phyloP scores from a whole-genome alignment of 2,329 filamentous ascomycete species.

The Ophiostoma triangulosporum region DNA sequence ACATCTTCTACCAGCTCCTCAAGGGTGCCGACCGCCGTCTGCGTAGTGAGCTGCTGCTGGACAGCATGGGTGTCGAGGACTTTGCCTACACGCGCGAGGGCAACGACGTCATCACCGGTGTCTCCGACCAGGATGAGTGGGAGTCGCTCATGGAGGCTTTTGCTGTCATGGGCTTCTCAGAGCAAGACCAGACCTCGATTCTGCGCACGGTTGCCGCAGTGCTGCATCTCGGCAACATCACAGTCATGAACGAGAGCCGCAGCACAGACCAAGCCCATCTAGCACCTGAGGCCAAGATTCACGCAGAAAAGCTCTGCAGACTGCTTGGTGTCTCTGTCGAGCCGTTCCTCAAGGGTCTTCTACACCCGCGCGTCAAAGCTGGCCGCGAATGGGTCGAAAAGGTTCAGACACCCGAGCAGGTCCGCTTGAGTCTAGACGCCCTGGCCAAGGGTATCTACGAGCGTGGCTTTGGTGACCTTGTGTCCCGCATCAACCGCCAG shows the following conservation, averaged over 20 bases:
- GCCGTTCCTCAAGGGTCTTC: conserved; percentile 71
- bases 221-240: conserved; percentile 84
- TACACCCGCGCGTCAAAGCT: conserved; percentile 90
- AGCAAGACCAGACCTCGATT: conserved; percentile 70
- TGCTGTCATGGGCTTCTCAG: conserved; percentile 81
- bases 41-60: conserved; percentile 64
- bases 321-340: conserved; percentile 76
- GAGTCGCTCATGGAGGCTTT: conserved; percentile 82
- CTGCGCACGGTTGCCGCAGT: conserved; percentile 81
- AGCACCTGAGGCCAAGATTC: conserved; percentile 56
- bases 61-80: conserved; percentile 62
- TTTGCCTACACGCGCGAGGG: conserved; percentile 87
- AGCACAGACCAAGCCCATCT: conserved; percentile 83
- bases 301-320: conserved; percentile 66
- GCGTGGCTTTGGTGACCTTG: conserved; percentile 84
- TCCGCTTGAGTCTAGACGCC: conserved; percentile 77
- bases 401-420: conserved; percentile 93
- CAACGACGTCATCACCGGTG: conserved; percentile 79
- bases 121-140: conserved; percentile 89
- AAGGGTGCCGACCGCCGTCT: conserved; percentile 64
- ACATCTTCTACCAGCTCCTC: conserved; percentile 92
- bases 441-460: conserved; percentile 97
- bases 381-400: conserved; percentile 98
- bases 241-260: conserved; percentile 78
- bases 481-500: conserved; percentile 80